Percentiles rank a stretch among this genome's conserved stretches.
Evolutionary conservation across 192 early-diverging fungal genomes (phyloP).

Genomic region (Coemansia sp.): DNA sequence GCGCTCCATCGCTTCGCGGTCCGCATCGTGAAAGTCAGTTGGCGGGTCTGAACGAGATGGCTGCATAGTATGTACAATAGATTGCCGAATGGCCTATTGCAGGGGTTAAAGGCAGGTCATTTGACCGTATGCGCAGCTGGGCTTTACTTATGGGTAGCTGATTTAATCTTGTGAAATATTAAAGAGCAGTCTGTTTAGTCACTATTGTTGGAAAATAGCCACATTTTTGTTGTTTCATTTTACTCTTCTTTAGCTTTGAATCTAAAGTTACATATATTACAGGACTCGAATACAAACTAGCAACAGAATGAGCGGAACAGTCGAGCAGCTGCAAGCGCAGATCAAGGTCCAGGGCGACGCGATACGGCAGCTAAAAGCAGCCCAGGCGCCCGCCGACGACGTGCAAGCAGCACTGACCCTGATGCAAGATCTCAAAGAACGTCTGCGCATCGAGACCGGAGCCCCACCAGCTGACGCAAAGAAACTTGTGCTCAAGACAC

Average conservation of each 20-base stretch:
- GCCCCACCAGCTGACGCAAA: neutral
- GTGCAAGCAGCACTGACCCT: slow-evolving; percentile 60
- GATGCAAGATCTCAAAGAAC: slow-evolving; percentile 61
- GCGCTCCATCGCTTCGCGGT: slow-evolving; percentile 29
- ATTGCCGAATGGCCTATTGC: neutral
- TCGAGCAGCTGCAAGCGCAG: slow-evolving; percentile 38
- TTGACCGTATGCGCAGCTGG: neutral
- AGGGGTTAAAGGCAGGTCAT: neutral
- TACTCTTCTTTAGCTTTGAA: slow-evolving; percentile 1
- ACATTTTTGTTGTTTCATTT: neutral
- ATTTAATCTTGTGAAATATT: neutral
- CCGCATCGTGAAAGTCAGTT: slow-evolving; percentile 25
- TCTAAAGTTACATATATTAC: neutral
- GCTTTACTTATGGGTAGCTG: neutral
- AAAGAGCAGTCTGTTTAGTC: neutral
- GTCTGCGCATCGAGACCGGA: slow-evolving; percentile 50
- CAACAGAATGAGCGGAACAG: slow-evolving; percentile 17
- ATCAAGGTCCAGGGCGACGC: slow-evolving; percentile 61
- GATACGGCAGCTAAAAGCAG: slow-evolving; percentile 61
- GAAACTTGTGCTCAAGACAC: slow-evolving; percentile 68
- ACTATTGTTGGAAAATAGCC: neutral
- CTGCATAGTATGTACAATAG: slow-evolving; percentile 6
- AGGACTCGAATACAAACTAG: neutral
- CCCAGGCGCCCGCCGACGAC: slow-evolving; percentile 56
- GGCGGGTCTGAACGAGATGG: slow-evolving; percentile 7